Base-by-base conservation (phyloP, 352 stramenopile species). In the Pythium biforme region DNA sequence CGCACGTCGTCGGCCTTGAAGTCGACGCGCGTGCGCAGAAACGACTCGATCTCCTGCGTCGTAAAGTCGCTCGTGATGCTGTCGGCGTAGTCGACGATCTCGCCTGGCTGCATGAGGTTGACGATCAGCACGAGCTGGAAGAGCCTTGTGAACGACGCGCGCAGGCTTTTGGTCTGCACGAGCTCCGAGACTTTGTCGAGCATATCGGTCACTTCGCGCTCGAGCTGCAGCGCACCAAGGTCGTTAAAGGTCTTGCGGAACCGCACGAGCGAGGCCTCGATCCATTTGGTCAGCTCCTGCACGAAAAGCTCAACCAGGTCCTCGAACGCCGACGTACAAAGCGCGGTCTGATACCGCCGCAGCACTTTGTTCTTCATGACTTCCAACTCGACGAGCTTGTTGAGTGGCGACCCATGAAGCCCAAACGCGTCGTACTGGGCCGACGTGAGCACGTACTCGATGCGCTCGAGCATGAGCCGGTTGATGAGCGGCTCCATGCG, bases 91-190 rank as follows among this genome's bases (percentile, higher is more conserved):
- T 91, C 83, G 19, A 89, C 53, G 4, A 95, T 73, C 57, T 95
- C 82, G 17, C 47, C 69, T 5, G 86, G 83, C 45, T 90, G 76
- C 70, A 88, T 74, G n/a, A 95, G 62, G 60, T 93, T 95, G 37
- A 95, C 66, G 23, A 95, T 74, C 11, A 92, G 82, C 41, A 88
- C 79, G 34, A 93, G 46, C 61, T 95, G 82, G 59, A 93, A 91
- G 2, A 93, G 71, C 34, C 83, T 72, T 15, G 81, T 93, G 62
- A 93, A 95, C 11, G 78, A 66, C 9, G 61, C 64, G 29, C 81
- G 79, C 33, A 94, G 59, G 67, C 79, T 90, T 62, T 75, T 81
- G 4, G 84, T 66, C 12, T 70, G 60, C 10, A 85, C 80, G 12
- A 89, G 72, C 40, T 75, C 62, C 0, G 76, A 81, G 8, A 89